A percentile compares a stretch with the other conserved stretches of the same genome.
phyloP scores from a whole-genome alignment of 495 filamentous ascomycete genomes.

The Aspergillus ellipticus region DNA sequence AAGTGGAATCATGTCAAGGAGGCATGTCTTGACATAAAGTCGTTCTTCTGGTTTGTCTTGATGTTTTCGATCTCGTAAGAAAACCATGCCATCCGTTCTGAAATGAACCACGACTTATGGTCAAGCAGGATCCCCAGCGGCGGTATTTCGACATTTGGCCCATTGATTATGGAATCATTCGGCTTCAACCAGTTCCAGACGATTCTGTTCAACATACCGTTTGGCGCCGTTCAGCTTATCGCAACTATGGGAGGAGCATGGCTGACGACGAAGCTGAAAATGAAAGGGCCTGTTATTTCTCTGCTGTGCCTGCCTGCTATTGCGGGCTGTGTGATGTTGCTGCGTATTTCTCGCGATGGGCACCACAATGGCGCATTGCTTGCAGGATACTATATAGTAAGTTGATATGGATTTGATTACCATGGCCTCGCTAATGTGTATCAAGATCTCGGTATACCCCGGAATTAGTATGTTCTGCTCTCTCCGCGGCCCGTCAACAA shows the following conservation, averaged over 20 bases:
- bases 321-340: conserved; percentile 52
- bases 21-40: conserved; percentile 59
- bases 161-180: conserved; percentile 60
- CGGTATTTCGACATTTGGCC: conserved; percentile 61
- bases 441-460: conserved; percentile 52
- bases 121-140: conserved; percentile 53
- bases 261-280: conserved; percentile 48
- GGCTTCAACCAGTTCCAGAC: conserved; percentile 57
- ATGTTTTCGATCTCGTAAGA: conserved; percentile 49
- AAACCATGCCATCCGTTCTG: not conserved
- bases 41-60: conserved; percentile 62
- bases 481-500: not conserved
- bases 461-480: conserved; percentile 46
- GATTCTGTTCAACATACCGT: conserved; percentile 64
- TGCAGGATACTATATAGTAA: conserved; percentile 54
- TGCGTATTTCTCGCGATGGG: conserved; percentile 44
- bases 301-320: conserved; percentile 54
- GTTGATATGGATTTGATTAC: conserved; percentile 1
- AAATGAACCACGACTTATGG: conserved; percentile 15
- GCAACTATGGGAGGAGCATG: conserved; percentile 56
- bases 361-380: conserved; percentile 47
- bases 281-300: conserved; percentile 55
- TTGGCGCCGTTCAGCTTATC: conserved; percentile 57
- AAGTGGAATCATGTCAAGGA: conserved; percentile 62
- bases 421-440: conserved; percentile 5